Conservation (phyloP, 2,329 filamentous ascomycete genomes). For the Fusarium sp. region DNA sequence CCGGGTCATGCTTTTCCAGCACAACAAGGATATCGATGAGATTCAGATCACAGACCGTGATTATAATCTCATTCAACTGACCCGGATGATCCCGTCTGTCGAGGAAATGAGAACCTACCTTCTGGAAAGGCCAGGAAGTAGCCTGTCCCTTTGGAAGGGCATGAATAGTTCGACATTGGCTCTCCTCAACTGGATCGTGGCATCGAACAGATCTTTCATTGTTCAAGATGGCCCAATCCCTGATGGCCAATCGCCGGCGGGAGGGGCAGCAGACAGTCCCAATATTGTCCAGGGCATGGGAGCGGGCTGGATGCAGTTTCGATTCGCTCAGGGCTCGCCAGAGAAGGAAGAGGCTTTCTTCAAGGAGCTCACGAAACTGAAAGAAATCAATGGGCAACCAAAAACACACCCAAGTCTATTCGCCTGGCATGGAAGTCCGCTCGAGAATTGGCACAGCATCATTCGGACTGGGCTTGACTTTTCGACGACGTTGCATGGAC, state of each 20-base stretch:
- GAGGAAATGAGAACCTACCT: slow-evolving; percentile 66
- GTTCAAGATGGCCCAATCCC: slow-evolving; percentile 72
- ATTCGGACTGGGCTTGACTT: slow-evolving; percentile 85
- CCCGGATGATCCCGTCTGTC: slow-evolving; percentile 73
- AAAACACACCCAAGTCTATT: slow-evolving; percentile 76
- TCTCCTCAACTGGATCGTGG: slow-evolving; percentile 87
- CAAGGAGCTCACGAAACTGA: slow-evolving; percentile 63
- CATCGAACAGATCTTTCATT: slow-evolving; percentile 90
- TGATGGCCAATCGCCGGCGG: neutral
- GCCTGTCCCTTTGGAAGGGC: slow-evolving; percentile 60
- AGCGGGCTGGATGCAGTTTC: slow-evolving; percentile 78
- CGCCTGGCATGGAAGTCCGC: slow-evolving; percentile 84
- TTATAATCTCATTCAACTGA: slow-evolving; percentile 55
- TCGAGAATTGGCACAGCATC: slow-evolving; percentile 91
- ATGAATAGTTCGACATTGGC: slow-evolving; percentile 75
- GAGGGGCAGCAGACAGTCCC: slow-evolving; percentile 51
- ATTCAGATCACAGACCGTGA: slow-evolving; percentile 19
- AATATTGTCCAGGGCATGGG: slow-evolving; percentile 70
- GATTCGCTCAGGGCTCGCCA: slow-evolving; percentile 87
- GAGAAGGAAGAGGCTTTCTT: slow-evolving; percentile 86
- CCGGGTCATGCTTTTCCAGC: slow-evolving; percentile 39
- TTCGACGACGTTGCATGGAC: slow-evolving; percentile 70
- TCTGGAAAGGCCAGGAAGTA: slow-evolving; percentile 50
- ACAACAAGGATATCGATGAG: slow-evolving; percentile 40
- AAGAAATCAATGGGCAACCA: slow-evolving; percentile 48